Percentiles rank a stretch among this genome's conserved stretches.
Evolutionary conservation across 176 grass and related monocot species (phyloP).

Genomic region (Oryza longistaminata): DNA sequence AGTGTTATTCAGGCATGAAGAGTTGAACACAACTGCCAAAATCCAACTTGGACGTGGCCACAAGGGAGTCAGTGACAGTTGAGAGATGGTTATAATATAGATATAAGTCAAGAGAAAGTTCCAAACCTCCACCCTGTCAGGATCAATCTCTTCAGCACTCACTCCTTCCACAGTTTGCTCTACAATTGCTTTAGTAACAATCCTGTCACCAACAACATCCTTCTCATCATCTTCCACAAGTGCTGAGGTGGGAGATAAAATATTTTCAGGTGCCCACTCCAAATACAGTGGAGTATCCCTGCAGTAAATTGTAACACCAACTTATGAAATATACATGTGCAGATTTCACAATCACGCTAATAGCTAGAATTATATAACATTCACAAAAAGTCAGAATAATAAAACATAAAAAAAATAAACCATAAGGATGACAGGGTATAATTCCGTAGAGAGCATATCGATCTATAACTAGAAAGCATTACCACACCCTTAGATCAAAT

Average conservation of each 20-base stretch:
- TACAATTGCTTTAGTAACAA: slow-evolving; percentile 75
- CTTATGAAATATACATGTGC: neutral
- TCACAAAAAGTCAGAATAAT: neutral
- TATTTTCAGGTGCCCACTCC: slow-evolving; percentile 88
- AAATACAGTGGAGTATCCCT: slow-evolving; percentile 95
- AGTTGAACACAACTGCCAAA: neutral
- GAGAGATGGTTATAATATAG: neutral
- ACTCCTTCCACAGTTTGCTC: slow-evolving; percentile 86
- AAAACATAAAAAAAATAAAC: neutral
- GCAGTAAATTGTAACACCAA: slow-evolving; percentile 28
- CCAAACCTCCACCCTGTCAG: slow-evolving; percentile 87
- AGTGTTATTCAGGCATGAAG: neutral
- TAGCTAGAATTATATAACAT: slow-evolving; percentile 14
- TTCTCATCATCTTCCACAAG: slow-evolving; percentile 61
- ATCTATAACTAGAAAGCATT: neutral
- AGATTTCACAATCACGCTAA: slow-evolving; percentile 16
- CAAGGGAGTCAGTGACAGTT: neutral
- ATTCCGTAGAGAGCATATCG: neutral
- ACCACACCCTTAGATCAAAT: neutral
- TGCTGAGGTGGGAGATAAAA: slow-evolving; percentile 66
- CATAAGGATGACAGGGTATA: neutral
- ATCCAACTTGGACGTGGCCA: neutral
- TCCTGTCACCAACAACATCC: slow-evolving; percentile 54
- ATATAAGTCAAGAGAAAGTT: slow-evolving; percentile 24
- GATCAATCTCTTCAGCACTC: slow-evolving; percentile 84